Conservation (phyloP, 139 green algal species). For the Spirogloea muscicola region DNA sequence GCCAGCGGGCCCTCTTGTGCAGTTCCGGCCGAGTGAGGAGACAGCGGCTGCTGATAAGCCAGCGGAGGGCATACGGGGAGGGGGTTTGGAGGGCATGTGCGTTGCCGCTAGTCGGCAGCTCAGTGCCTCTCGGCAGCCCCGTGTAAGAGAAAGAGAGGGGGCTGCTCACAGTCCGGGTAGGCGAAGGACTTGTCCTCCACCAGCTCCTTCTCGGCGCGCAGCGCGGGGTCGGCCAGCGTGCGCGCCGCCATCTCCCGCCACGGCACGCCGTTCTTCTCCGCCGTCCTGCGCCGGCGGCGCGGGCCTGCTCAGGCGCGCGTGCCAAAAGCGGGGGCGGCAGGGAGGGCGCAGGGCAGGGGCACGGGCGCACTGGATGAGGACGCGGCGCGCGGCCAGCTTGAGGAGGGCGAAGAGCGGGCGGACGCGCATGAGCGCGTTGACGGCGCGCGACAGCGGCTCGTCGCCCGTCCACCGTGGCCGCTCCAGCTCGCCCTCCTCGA, state of each 20-base stretch:
- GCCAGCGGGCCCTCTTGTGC: no score
- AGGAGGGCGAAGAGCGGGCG: conserved; percentile 12
- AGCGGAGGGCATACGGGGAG: neutral
- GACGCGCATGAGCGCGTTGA: conserved; percentile 19
- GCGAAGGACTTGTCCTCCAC: conserved; percentile 35
- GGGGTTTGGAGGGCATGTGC: neutral
- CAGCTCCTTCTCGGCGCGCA: conserved; percentile 19
- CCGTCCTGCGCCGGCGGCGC: no score
- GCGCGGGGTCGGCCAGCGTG: neutral
- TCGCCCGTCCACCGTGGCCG: conserved; percentile 3
- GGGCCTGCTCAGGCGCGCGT: no score
- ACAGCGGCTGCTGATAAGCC: no score
- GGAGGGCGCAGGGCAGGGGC: neutral
- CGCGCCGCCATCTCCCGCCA: conserved; percentile 14
- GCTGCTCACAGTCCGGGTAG: conserved; percentile 36
- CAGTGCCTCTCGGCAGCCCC: neutral
- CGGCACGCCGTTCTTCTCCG: conserved; percentile 26
- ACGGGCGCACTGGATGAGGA: conserved; percentile 1
- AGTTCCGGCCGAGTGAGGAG: no score
- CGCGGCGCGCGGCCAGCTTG: conserved; percentile 14
- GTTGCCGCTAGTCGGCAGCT: neutral
- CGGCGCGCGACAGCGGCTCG: neutral
- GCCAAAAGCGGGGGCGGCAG: neutral
- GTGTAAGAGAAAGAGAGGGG: neutral
- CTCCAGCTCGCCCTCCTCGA: conserved; percentile 12